A percentile compares a stretch with the other conserved stretches of the same genome.
Conservation (phyloP, 2,329 filamentous ascomycete genomes). For the Diaporthe caulivora region DNA sequence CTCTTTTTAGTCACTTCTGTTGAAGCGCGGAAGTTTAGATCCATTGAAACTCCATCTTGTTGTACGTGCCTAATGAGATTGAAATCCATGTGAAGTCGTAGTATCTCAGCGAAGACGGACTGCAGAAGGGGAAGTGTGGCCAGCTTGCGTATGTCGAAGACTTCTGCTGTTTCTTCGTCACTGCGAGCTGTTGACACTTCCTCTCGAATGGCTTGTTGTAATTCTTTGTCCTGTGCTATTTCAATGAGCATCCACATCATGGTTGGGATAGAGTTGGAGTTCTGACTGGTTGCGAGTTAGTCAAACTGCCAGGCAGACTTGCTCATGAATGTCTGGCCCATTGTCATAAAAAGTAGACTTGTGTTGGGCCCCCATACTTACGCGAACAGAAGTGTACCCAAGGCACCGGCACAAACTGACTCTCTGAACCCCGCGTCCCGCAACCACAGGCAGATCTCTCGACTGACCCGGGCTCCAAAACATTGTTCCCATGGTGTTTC, state of each 20-base stretch:
- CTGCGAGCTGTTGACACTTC: constrained; percentile 28
- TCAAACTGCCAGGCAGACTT: not conserved
- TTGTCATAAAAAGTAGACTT: not conserved
- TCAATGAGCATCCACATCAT: constrained; percentile 41
- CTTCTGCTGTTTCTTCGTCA: not conserved
- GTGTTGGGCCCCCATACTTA: not conserved
- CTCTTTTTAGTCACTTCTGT: not conserved
- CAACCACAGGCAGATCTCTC: constrained; percentile 35
- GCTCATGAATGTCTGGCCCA: not conserved
- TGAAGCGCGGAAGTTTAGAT: constrained; percentile 33
- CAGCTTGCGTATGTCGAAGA: constrained; percentile 42
- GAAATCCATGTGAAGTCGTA: constrained; percentile 46
- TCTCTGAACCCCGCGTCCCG: constrained; percentile 30
- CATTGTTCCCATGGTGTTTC: constrained; percentile 41
- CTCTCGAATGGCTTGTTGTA: constrained; percentile 30
- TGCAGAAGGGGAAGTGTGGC: constrained; percentile 45
- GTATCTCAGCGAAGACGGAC: constrained; percentile 45
- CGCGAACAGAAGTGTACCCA: constrained; percentile 31
- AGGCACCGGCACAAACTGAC: not conserved
- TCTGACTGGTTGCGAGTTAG: not conserved
- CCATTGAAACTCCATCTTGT: constrained; percentile 39
- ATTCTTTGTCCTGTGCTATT: constrained; percentile 34
- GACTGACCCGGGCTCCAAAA: constrained; percentile 39
- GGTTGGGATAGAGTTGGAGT: constrained; percentile 41
- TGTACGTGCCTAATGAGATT: constrained; percentile 44